Conservation (phyloP, 1,139 yeast genomes). For the Pichia norvegensis region DNA sequence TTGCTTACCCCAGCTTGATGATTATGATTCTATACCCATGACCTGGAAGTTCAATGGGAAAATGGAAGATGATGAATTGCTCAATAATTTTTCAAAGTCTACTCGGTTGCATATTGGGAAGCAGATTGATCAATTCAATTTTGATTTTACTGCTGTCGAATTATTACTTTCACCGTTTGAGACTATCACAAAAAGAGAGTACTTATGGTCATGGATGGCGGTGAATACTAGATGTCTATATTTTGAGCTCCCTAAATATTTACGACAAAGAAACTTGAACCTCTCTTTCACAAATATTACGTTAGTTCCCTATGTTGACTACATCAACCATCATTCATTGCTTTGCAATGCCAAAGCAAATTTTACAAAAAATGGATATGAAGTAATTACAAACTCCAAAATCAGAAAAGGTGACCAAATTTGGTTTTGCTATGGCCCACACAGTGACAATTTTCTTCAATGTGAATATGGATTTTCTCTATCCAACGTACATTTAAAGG, state of each 20-base stretch:
- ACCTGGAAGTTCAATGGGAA: conserved; percentile 28
- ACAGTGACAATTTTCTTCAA: conserved; percentile 69
- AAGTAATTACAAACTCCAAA: conserved; percentile 35
- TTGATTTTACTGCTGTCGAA: conserved; percentile 33
- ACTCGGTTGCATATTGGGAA: conserved; percentile 31
- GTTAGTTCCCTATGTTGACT: conserved; percentile 87
- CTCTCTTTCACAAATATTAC: conserved; percentile 55
- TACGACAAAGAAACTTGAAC: conserved; percentile 6
- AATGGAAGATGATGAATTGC: conserved; percentile 14
- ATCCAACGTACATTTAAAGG: conserved; percentile 32
- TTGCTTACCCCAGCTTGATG: conserved; percentile 45
- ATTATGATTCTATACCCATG: conserved; percentile 52
- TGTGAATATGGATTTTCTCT: conserved; percentile 79
- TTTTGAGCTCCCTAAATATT: conserved; percentile 40
- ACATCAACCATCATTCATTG: conserved; percentile 63
- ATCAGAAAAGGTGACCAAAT: conserved; percentile 50
- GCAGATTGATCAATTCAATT: conserved; percentile 33
- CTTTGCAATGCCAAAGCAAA: conserved; percentile 44
- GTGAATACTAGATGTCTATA: conserved; percentile 89
- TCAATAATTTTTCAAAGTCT: conserved; percentile 35
- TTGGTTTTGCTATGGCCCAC: conserved; percentile 78
- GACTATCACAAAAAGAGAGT: conserved; percentile 25
- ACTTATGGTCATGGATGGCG: conserved; percentile 72
- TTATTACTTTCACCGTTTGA: conserved; percentile 19
- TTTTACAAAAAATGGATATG: conserved; percentile 38